Base-by-base conservation (phyloP, 352 stramenopile genomes). In the Thalassiosira gravida region DNA sequence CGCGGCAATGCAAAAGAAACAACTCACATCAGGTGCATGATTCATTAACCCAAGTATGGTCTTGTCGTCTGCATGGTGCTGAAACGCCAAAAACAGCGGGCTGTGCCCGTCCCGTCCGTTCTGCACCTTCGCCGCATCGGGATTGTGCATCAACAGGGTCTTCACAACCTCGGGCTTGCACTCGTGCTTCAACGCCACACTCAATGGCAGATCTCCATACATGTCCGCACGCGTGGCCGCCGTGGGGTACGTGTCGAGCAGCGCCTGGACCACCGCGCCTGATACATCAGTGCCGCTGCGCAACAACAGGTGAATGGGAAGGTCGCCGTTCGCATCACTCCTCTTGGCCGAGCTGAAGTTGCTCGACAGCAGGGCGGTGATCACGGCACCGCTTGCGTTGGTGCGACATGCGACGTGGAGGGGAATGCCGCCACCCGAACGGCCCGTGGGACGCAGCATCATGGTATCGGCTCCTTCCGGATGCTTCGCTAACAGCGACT, bases 41-140 rank as follows among this genome's bases (percentile, higher is more conserved):
- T 94, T 94, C 44, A 94, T 76, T 0, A 94, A 42, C 14, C 86
- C 87, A 66, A 94, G 83, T 53, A 94, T 92, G n/a, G 86, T 92
- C 58, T 88, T 77, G 74, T 94, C 90, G 59, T 92, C 87, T 2
- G 90, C 90, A 76, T 90, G 73, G 56, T 94, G 77, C 46, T 90
- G 75, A 49, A 94, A 94, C 11, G 90, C 86, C 18, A 94, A 72
- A 61, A 90, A 89, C 0, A 94, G 56, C 64, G 83, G 68, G 70
- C 76, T 90, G 55, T 93, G 90, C 0, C 90, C 84, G 50, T 91
- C 86, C 37, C 77, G 58, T 30, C 90, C 88, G 80, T 93, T 91
- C 27, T 90, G 67, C 42, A 91, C 78, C 42, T 84, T 82, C 8
- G 87, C 80, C 29, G 82, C 90, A 37, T 93, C 86, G 9, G 86